Evolutionary conservation across 306 rosid genomes (phyloP), one percentile per base, ranked within the genome.

Genomic region (Lupinus albus): DNA sequence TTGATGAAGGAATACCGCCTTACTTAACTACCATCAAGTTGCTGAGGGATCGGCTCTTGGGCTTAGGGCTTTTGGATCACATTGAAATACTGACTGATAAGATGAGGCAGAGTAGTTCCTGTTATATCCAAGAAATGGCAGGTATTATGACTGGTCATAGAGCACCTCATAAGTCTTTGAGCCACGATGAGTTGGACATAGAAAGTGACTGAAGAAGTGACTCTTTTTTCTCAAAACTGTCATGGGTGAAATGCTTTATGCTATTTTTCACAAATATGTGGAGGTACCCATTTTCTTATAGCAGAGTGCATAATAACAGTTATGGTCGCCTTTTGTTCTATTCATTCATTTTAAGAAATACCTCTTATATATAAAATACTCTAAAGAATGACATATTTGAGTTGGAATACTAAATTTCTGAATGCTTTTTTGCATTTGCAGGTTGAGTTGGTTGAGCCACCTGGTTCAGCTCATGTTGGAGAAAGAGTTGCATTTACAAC

Each of bases 361-460:
- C 6, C 38, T 33, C 38, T 0, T 1, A 5, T 33, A 33, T 25
- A 3, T 3, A 3, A 25, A 25, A 25, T 25, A 16, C 69, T 21
- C 8, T n/a, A 60, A 58, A 16, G 42, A 10, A 17, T 28, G 21
- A 5, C 30, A 48, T 68, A 8, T 10, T 17, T 1, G 11, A 18
- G 42, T 7, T 7, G 11, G 35, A 57, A 60, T 60, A 55, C 35
- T 72, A 33, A 59, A 25, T 60, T 36, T 48, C 59, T 50, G n/a
- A 60, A 41, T 45, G 25, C n/a, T 71, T 16, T 67, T 71, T 16
- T 67, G 61, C 60, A 11, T 33, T 38, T 17, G 48, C 71, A 89
- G 98, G 89, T 89, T 67, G 96, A 92, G 65, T 77, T 87, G 98
- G 89, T 89, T 66, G 96, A 89, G 66, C 76, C 98, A 0, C 96